Percentiles rank a stretch among this genome's conserved stretches.
These are phyloP conservation scores for Botrytis medusae DNA, from an alignment of 2,329 filamentous ascomycete genomes.

Conservation along the genomic window DNA sequence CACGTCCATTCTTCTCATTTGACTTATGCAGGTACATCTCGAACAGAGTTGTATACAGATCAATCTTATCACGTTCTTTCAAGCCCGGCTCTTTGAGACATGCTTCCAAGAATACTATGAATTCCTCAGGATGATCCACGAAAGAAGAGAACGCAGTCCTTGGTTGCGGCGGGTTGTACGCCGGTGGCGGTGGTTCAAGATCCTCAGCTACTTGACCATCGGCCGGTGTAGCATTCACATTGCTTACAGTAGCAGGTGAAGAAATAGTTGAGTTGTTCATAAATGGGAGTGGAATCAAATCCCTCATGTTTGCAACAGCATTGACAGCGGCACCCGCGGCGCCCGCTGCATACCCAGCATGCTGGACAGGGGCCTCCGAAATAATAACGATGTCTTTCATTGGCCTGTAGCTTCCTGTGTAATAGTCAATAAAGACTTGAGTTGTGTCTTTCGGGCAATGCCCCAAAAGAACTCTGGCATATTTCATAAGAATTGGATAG, in stretches of 20 bases:
- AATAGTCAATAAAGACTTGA: conserved; percentile 89
- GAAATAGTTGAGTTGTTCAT: conserved; percentile 65
- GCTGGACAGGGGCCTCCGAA: conserved; percentile 25
- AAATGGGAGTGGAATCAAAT: conserved; percentile 80
- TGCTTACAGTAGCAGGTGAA: conserved; percentile 52
- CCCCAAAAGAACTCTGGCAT: conserved; percentile 84
- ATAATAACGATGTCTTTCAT: conserved; percentile 56
- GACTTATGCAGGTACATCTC: conserved; percentile 97
- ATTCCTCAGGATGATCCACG: conserved; percentile 88
- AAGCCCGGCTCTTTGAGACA: conserved; percentile 72
- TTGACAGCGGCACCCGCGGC: conserved; percentile 64
- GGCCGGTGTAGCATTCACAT: conserved; percentile 52
- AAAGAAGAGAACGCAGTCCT: conserved; percentile 93
- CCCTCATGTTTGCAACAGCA: conserved; percentile 82
- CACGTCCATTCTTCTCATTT: conserved; percentile 66
- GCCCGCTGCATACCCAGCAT: conserved; percentile 41
- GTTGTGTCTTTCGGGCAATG: conserved; percentile 82
- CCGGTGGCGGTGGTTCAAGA: conserved; percentile 46
- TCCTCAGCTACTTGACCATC: conserved; percentile 55
- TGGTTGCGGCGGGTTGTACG: conserved; percentile 79
- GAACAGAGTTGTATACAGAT: conserved; percentile 92
- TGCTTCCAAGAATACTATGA: conserved; percentile 89
- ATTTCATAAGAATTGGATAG: conserved; percentile 90
- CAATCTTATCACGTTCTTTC: conserved; percentile 72
- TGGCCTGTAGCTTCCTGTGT: conserved; percentile 79